Conservation (phyloP, 2,329 filamentous ascomycete genomes). For the Diaporthe humulicola region DNA sequence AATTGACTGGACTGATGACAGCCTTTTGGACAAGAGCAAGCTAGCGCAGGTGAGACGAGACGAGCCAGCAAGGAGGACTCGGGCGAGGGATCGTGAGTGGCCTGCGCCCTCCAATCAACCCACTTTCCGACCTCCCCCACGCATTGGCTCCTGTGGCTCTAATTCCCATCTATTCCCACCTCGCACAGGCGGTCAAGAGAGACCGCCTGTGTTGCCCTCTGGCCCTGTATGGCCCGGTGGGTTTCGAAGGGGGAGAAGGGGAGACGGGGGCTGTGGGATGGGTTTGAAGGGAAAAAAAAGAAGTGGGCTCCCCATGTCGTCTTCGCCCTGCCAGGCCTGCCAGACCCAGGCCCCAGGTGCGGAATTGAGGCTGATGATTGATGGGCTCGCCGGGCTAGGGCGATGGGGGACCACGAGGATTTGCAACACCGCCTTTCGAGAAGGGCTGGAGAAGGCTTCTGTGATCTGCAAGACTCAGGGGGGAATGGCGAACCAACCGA, state of each 20-base stretch:
- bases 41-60: constrained; percentile 29
- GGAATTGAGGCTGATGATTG: constrained; percentile 35
- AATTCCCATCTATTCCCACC: constrained; percentile 24
- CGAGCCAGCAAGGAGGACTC: neutral
- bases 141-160: constrained; percentile 5
- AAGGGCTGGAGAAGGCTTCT: constrained; percentile 25
- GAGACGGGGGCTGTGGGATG: constrained; percentile 25
- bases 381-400: constrained; percentile 23
- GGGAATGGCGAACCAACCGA: neutral
- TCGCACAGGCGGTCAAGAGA: constrained; percentile 32
- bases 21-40: neutral
- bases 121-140: constrained; percentile 11
- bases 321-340: no score
- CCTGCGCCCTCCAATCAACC: constrained; percentile 32
- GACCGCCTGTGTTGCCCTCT: constrained; percentile 28
- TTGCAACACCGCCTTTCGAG: constrained; percentile 38
- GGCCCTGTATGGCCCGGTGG: neutral
- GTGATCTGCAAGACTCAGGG: constrained; percentile 29
- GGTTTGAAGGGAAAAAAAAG: constrained; percentile 19
- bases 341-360: neutral
- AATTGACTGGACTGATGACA: neutral
- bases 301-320: constrained; percentile 19
- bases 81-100: constrained; percentile 1
- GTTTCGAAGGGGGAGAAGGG: neutral
- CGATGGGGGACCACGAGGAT: constrained; percentile 15